These are phyloP conservation scores for Rhizophlyctis rosea DNA, from an alignment of 192 early-diverging fungal species.

Conservation along the genomic window DNA sequence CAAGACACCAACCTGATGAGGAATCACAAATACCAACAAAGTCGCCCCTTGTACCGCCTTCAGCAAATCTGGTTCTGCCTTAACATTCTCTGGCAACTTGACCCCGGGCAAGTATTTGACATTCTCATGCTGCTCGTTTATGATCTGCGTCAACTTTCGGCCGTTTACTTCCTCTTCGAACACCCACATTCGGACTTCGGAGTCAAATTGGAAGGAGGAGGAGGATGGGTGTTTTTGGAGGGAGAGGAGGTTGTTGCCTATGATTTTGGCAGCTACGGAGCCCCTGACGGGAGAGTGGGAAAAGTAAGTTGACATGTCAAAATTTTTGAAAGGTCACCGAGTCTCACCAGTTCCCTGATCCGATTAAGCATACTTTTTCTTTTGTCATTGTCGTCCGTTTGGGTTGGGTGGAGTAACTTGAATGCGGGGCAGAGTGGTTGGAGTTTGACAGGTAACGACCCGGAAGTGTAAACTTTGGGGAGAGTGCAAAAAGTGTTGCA, in stretches of 20 bases:
- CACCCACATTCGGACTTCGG: conserved; percentile 90
- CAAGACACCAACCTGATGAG: conserved; percentile 60
- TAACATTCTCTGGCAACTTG: conserved; percentile 78
- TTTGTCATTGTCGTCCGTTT: too few relatives aligned
- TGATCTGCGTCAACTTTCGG: conserved; percentile 84
- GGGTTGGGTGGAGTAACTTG: too few relatives aligned
- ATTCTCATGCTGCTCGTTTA: conserved; percentile 93
- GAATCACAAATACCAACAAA: conserved; percentile 91
- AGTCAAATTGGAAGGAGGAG: too few relatives aligned
- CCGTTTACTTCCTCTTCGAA: conserved; percentile 89
- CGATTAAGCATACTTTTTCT: conserved; percentile 87
- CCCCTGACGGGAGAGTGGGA: conserved; percentile 60
- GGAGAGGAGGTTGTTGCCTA: conserved; percentile 75
- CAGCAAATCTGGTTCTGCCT: conserved; percentile 78
- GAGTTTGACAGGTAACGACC: too few relatives aligned
- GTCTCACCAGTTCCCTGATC: conserved; percentile 92
- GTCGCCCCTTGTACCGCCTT: conserved; percentile 79
- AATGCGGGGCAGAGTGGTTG: too few relatives aligned
- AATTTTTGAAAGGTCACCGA: neutral
- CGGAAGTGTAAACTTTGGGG: too few relatives aligned
- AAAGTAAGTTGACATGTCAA: neutral
- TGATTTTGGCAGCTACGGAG: conserved; percentile 87
- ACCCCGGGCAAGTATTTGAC: conserved; percentile 75
- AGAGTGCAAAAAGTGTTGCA: too few relatives aligned
- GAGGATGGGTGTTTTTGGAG: conserved; percentile 54